phyloP scores from a whole-genome alignment of 768 basidiomycete genomes.

The Baorangia bicolor region DNA sequence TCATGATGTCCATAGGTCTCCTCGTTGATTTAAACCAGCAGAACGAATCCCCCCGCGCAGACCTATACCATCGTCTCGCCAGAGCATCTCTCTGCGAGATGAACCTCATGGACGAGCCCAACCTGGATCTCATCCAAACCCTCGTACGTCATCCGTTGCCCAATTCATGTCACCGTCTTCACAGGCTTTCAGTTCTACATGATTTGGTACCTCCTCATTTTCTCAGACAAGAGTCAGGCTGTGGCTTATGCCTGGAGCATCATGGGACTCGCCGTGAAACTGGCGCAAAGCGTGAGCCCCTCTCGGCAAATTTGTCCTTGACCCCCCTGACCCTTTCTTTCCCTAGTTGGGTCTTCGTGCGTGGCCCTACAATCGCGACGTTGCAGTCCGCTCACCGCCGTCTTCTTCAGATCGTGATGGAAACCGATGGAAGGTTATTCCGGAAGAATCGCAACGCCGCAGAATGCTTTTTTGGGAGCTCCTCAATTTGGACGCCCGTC shows the following conservation, averaged over 20 bases:
- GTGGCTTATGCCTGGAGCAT: constrained; percentile 75
- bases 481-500: constrained; percentile 63
- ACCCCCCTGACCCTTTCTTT: constrained; percentile 3
- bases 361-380: constrained; percentile 25
- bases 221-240: constrained; percentile 71
- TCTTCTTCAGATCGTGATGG: constrained; percentile 60
- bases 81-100: constrained; percentile 69
- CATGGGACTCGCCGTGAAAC: constrained; percentile 71
- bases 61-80: constrained; percentile 65
- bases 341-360: constrained; percentile 65
- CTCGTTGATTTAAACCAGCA: constrained; percentile 62
- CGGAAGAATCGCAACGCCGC: constrained; percentile 70
- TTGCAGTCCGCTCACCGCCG: constrained; percentile 24
- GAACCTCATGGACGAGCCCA: constrained; percentile 72
- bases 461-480: constrained; percentile 74
- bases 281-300: constrained; percentile 65
- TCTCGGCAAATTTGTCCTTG: neutral
- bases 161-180: constrained; percentile 29
- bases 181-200: constrained; percentile 56
- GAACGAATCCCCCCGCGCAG: constrained; percentile 55
- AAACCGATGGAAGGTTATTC: constrained; percentile 61
- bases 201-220: constrained; percentile 73
- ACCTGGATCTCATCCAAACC: constrained; percentile 69
- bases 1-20: constrained; percentile 72
- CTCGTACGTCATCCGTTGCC: constrained; percentile 41